Conservation (phyloP, 371 early-diverging fungal species). For the Mucor saturninus region DNA sequence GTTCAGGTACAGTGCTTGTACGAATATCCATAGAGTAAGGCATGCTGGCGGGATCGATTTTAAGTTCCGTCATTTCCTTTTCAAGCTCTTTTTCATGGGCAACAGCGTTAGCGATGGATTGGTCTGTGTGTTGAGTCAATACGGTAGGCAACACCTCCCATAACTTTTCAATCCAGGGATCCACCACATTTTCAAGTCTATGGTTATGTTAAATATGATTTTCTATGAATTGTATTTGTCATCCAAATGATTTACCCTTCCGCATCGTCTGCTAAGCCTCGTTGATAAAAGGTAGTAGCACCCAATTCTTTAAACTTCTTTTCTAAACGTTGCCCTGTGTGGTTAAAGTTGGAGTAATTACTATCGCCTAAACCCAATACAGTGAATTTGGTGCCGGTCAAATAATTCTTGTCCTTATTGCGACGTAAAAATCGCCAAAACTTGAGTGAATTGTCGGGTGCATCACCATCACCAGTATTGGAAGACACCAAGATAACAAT, state of each 20-base stretch:
- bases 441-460: conserved; percentile 90
- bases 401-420: conserved; percentile 57
- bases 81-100: conserved; percentile 28
- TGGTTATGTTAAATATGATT: too few species aligned
- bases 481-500: conserved; percentile 82
- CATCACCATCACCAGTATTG: conserved; percentile 96
- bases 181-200: conserved; percentile 84
- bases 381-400: conserved; percentile 53
- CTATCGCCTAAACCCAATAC: conserved; percentile 87
- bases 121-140: conserved; percentile 19
- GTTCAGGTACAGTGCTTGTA: conserved; percentile 21
- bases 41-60: conserved; percentile 14
- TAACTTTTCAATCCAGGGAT: conserved; percentile 91
- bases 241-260: conserved; percentile 63
- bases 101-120: conserved; percentile 17
- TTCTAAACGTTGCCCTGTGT: conserved; percentile 80
- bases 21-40: conserved; percentile 37
- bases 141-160: conserved; percentile 74
- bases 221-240: background rate
- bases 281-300: conserved; percentile 71
- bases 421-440: conserved; percentile 85
- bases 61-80: conserved; percentile 26
- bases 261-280: conserved; percentile 89
- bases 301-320: conserved; percentile 77
- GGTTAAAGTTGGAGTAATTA: conserved; percentile 90